Conservation (phyloP, 257 asterid genomes). For the Nemophila menziesii region DNA sequence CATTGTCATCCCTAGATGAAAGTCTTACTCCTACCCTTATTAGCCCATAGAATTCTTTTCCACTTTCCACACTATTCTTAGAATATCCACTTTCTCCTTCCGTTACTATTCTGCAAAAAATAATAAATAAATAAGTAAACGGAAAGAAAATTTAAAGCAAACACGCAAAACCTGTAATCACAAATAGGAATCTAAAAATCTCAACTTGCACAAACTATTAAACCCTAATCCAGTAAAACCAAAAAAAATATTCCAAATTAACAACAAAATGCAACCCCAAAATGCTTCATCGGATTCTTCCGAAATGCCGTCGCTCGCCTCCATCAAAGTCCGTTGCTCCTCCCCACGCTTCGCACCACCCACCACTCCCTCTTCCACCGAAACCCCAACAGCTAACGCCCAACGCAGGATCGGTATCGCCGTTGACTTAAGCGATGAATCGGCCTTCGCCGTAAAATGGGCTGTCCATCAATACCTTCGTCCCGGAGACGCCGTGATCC, state of each 20-base stretch:
- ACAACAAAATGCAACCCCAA: constrained; percentile 32
- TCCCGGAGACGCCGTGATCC: constrained; percentile 74
- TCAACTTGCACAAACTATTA: background rate
- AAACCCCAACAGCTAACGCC: constrained; percentile 73
- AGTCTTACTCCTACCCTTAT: no score
- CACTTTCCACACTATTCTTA: background rate
- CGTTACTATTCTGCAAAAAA: background rate
- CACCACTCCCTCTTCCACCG: constrained; percentile 48
- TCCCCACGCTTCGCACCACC: constrained; percentile 82
- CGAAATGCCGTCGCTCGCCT: constrained; percentile 72
- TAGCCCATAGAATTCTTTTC: background rate
- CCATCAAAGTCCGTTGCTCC: constrained; percentile 76
- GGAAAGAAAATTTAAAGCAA: no score
- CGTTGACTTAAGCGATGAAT: constrained; percentile 75
- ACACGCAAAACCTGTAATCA: background rate
- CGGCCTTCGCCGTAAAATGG: constrained; percentile 85
- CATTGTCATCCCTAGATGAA: no score
- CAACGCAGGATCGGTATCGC: constrained; percentile 86
- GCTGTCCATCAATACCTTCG: constrained; percentile 71
- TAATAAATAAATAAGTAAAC: no score
- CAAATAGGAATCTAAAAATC: no score
- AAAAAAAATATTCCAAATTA: background rate
- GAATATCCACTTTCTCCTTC: background rate
- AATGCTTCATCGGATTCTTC: constrained; percentile 34
- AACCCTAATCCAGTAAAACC: constrained; percentile 20